phyloP scores from a whole-genome alignment of 2,329 filamentous ascomycete genomes.

The Penicillium sp. region DNA sequence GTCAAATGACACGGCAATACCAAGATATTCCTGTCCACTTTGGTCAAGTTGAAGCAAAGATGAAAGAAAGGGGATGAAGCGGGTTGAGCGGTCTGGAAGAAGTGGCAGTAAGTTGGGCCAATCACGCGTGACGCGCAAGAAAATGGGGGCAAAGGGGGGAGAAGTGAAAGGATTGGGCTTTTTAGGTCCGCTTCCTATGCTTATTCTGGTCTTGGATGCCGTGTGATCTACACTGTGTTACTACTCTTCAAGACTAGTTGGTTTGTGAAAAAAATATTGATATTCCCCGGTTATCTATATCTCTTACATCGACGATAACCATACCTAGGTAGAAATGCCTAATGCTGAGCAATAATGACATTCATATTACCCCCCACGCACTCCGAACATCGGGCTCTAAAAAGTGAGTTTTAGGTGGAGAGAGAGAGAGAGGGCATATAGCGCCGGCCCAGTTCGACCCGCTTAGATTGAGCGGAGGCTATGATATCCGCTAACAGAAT shows the following conservation, averaged over 20 bases:
- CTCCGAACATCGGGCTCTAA: neutral
- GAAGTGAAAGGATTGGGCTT: conserved; percentile 1
- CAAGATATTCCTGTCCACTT: neutral
- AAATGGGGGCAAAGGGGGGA: conserved; percentile 18
- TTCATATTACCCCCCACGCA: neutral
- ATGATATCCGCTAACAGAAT: conserved; percentile 5
- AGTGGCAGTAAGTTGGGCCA: conserved; percentile 22
- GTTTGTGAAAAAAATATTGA: neutral
- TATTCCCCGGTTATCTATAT: neutral
- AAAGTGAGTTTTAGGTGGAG: neutral
- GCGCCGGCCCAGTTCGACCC: conserved; percentile 1
- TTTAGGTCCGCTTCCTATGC: neutral
- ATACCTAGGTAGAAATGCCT: neutral
- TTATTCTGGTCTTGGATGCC: conserved; percentile 7
- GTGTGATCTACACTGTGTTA: conserved; percentile 3
- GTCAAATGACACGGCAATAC: neutral
- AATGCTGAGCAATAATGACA: neutral
- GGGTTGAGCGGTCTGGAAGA: conserved; percentile 24
- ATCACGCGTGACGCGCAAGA: conserved; percentile 17
- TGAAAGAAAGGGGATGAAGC: conserved; percentile 27
- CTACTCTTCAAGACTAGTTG: conserved; percentile 7
- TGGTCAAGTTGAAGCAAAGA: conserved; percentile 4
- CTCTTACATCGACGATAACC: neutral
- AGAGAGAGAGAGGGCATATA: neutral
- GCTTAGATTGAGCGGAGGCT: conserved; percentile 5